A percentile compares a stretch with the other conserved stretches of the same genome.
Evolutionary conservation across 2,329 filamentous ascomycete species (phyloP).

Genomic region (Fusarium floridanum): DNA sequence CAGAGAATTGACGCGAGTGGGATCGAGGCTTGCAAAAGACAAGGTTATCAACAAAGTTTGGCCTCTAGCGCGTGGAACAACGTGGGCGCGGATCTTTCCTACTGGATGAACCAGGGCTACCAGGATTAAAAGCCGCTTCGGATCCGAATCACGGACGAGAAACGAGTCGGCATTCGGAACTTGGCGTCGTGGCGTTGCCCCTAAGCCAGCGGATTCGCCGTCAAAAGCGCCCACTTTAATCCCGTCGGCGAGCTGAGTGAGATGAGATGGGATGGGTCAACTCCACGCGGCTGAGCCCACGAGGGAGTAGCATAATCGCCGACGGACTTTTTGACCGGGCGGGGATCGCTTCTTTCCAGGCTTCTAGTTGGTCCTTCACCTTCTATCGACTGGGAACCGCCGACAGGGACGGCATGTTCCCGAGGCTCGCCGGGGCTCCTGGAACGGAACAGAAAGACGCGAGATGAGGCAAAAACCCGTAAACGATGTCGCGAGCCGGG

Average conservation of each 20-base stretch:
- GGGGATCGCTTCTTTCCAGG: background rate
- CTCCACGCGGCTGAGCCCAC: background rate
- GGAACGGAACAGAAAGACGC: conserved; percentile 12
- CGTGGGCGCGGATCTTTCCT: background rate
- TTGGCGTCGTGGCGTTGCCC: conserved; percentile 1
- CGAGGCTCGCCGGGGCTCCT: background rate
- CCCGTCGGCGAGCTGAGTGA: conserved; percentile 7
- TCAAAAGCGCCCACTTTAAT: background rate
- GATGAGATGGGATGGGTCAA: background rate
- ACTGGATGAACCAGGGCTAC: background rate
- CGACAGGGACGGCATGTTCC: conserved; percentile 4
- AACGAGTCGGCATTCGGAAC: conserved; percentile 1
- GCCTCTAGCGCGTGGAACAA: background rate
- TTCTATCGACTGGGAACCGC: conserved; percentile 9
- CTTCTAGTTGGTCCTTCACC: conserved; percentile 2
- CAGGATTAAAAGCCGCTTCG: conserved; percentile 8
- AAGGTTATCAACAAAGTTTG: background rate
- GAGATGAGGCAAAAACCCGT: conserved; percentile 26
- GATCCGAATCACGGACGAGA: conserved; percentile 27
- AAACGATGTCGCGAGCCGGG: conserved; percentile 13
- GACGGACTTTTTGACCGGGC: conserved; percentile 27
- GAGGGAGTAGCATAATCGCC: conserved; percentile 20
- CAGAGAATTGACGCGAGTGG: background rate
- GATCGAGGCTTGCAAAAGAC: background rate
- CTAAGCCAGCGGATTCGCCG: background rate